A percentile compares a stretch with the other conserved stretches of the same genome.
These are phyloP conservation scores for Aspergillus phoenicis DNA, from an alignment of 2,329 filamentous ascomycete genomes.

Conservation along the genomic window DNA sequence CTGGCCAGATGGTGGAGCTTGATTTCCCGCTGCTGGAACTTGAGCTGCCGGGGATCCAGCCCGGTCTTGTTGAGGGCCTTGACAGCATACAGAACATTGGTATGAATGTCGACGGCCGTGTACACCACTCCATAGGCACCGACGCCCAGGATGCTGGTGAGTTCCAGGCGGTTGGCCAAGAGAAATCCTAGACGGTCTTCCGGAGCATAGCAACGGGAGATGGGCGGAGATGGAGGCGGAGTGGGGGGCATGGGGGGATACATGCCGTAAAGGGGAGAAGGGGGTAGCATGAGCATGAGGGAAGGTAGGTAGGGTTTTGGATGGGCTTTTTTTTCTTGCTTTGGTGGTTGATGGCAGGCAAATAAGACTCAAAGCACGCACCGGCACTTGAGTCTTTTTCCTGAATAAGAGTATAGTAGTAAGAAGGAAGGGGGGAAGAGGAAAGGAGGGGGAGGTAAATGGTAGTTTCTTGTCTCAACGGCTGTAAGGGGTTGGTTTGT, in stretches of 20 bases:
- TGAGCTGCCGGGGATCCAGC: conserved; percentile 81
- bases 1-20: conserved; percentile 87
- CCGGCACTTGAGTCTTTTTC: not conserved
- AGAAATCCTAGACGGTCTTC: conserved; percentile 85
- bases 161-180: conserved; percentile 78
- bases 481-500: conserved; percentile 8
- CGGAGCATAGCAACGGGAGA: conserved; percentile 62
- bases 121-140: conserved; percentile 98
- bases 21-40: conserved; percentile 93
- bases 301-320: not conserved
- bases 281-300: conserved; percentile 23
- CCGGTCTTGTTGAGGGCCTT: conserved; percentile 96
- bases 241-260: conserved; percentile 51
- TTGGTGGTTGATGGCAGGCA: not conserved
- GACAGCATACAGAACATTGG: conserved; percentile 82
- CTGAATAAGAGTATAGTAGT: not conserved
- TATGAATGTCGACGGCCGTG: conserved; percentile 80
- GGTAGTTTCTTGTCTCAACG: conserved; percentile 1
- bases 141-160: conserved; percentile 83
- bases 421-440: not conserved
- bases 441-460: conserved; percentile 14
- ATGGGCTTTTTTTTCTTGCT: not conserved
- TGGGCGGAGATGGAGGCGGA: conserved; percentile 48
- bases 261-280: conserved; percentile 34
- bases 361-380: conserved; percentile 4